phyloP scores from a whole-genome alignment of 208 protist species.

The Leishmania tropica region DNA sequence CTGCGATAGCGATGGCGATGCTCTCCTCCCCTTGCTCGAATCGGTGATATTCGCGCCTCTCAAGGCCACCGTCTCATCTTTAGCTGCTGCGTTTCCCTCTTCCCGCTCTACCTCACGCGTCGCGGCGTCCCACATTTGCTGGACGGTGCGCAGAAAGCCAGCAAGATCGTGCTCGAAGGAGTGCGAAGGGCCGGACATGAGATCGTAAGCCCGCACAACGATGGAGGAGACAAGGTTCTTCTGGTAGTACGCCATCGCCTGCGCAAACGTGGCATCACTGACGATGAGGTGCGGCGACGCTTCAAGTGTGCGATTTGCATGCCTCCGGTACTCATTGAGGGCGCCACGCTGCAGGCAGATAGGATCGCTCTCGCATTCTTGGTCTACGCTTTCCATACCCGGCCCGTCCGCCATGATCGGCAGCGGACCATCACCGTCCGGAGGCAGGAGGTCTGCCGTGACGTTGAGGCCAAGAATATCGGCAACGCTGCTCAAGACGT shows the following conservation, averaged over 20 bases:
- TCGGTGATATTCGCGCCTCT: neutral
- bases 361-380: conserved; percentile 1
- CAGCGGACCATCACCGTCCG: neutral
- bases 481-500: conserved; percentile 18
- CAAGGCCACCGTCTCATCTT: neutral
- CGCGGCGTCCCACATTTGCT: conserved; percentile 40
- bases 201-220: conserved; percentile 40
- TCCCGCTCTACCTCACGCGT: conserved; percentile 8
- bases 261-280: conserved; percentile 15
- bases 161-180: conserved; percentile 17
- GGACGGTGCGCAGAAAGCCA: conserved; percentile 27
- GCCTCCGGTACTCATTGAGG: conserved; percentile 19
- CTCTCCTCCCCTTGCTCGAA: neutral
- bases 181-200: conserved; percentile 2
- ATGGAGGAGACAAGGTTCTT: conserved; percentile 22
- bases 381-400: neutral
- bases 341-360: conserved; percentile 12
- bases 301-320: conserved; percentile 34
- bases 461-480: conserved; percentile 20
- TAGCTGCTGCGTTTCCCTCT: neutral
- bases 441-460: neutral
- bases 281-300: conserved; percentile 45
- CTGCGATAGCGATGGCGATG: neutral
- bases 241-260: conserved; percentile 32
- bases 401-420: conserved; percentile 7